A percentile compares a stretch with the other conserved stretches of the same genome.
phyloP scores from a whole-genome alignment of 352 stramenopile species.

The Thalassiosira mediterranea region DNA sequence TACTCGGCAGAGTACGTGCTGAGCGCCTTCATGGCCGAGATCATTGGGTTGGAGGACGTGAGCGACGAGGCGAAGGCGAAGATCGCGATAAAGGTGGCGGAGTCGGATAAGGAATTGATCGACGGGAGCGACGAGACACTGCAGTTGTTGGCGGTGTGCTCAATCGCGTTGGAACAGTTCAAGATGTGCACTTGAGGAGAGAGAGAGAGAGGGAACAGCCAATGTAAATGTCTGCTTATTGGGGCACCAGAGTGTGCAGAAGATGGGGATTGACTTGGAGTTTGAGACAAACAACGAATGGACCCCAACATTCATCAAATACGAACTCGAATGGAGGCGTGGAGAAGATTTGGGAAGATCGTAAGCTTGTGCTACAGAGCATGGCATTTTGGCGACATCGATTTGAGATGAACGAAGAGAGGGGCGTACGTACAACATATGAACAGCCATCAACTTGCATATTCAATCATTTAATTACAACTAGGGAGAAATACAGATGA shows the following conservation, averaged over 20 bases:
- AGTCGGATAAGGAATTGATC: constrained; percentile 95
- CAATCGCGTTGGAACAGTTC: constrained; percentile 65
- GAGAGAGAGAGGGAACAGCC: neutral
- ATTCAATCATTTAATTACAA: no score
- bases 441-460: no score
- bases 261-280: neutral
- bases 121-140: constrained; percentile 95
- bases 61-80: constrained; percentile 92
- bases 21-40: constrained; percentile 87
- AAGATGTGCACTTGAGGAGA: constrained; percentile 38
- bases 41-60: constrained; percentile 85
- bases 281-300: no score
- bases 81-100: constrained; percentile 92
- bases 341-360: no score
- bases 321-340: no score
- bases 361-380: no score
- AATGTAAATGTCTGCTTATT: constrained; percentile 3
- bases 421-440: no score
- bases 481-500: no score
- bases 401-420: no score
- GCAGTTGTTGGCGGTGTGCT: constrained; percentile 93
- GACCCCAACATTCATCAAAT: no score
- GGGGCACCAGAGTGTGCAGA: neutral
- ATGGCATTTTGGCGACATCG: no score
- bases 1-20: constrained; percentile 93